Percentiles rank a stretch among this genome's conserved stretches.
Evolutionary conservation across 2,329 filamentous ascomycete species (phyloP).

Genomic region (Colletotrichum trifolii): DNA sequence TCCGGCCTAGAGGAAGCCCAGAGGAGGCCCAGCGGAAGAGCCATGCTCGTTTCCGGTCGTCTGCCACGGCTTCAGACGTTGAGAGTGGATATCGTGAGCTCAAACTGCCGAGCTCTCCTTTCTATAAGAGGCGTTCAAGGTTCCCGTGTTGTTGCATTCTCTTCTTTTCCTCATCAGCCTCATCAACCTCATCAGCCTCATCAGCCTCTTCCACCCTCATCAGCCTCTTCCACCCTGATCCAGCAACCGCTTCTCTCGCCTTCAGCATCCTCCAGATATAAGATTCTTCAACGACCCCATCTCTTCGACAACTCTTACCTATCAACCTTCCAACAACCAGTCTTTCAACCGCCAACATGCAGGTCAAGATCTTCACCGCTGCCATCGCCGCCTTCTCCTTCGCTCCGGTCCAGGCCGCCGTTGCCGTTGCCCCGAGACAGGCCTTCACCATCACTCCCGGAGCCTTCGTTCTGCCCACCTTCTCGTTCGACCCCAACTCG

Average conservation of each 20-base stretch:
- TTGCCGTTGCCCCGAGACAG: constrained; percentile 8
- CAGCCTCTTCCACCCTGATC: not conserved
- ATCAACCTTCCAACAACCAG: not conserved
- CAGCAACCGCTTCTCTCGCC: not conserved
- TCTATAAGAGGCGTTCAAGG: constrained; percentile 27
- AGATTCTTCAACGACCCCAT: too few species aligned
- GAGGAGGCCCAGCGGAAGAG: too few species aligned
- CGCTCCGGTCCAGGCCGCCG: constrained; percentile 14
- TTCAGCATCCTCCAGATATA: not conserved
- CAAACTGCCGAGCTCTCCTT: not conserved
- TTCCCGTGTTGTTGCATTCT: not conserved
- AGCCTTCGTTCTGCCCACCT: not conserved
- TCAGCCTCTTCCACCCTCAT: constrained; percentile 1
- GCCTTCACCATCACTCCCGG: constrained; percentile 4
- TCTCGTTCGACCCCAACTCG: not conserved
- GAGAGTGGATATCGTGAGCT: not conserved
- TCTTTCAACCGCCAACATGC: constrained; percentile 23
- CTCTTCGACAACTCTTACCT: not conserved
- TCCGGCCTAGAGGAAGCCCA: not conserved
- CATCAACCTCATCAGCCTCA: constrained; percentile 7
- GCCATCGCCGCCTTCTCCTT: constrained; percentile 34
- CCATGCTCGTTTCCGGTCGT: constrained; percentile 16
- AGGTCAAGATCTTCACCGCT: constrained; percentile 32
- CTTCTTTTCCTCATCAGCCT: constrained; percentile 10
- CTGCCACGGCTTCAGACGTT: constrained; percentile 4